Conservation (phyloP, 768 basidiomycete species). For the Roridomyces roridus region DNA sequence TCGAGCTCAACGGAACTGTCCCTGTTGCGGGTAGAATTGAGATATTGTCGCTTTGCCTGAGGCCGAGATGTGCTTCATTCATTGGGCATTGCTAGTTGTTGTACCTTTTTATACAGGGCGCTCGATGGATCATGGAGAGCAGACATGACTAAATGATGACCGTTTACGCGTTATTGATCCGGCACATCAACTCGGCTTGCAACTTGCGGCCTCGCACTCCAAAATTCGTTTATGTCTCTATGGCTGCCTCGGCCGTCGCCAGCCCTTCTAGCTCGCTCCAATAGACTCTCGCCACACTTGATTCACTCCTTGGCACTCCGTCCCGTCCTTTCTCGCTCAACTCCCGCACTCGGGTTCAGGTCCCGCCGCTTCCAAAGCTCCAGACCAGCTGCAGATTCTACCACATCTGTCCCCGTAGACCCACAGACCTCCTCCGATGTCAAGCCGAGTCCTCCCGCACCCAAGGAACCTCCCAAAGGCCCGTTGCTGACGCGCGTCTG, state of each 20-base stretch:
- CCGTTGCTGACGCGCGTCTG: slow-evolving; percentile 71
- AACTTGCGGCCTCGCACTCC: too few relatives aligned
- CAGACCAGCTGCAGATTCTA: slow-evolving; percentile 30
- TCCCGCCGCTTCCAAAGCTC: slow-evolving; percentile 42
- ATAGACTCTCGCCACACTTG: slow-evolving; percentile 36
- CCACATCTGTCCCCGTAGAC: slow-evolving; percentile 27
- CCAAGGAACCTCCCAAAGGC: slow-evolving; percentile 46
- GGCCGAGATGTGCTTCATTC: slow-evolving; percentile 43
- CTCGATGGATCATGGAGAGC: slow-evolving; percentile 51
- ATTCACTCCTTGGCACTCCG: slow-evolving; percentile 27
- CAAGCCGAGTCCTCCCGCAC: slow-evolving; percentile 56
- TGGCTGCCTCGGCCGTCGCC: slow-evolving; percentile 70
- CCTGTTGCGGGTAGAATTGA: slow-evolving; percentile 66
- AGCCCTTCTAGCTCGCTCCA: slow-evolving; percentile 48
- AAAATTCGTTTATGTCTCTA: slow-evolving; percentile 63
- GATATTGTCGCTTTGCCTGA: slow-evolving; percentile 59
- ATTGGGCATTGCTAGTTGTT: neutral
- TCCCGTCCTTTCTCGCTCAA: slow-evolving; percentile 22
- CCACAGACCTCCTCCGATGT: slow-evolving; percentile 41
- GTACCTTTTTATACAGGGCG: slow-evolving; percentile 59
- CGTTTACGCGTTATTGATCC: too few relatives aligned
- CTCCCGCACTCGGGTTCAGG: slow-evolving; percentile 12
- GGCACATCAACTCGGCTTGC: neutral
- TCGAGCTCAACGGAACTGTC: slow-evolving; percentile 47
- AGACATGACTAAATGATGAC: slow-evolving; percentile 3